Base-by-base conservation (phyloP, 2,329 filamentous ascomycete species). In the Talaromyces sp. region DNA sequence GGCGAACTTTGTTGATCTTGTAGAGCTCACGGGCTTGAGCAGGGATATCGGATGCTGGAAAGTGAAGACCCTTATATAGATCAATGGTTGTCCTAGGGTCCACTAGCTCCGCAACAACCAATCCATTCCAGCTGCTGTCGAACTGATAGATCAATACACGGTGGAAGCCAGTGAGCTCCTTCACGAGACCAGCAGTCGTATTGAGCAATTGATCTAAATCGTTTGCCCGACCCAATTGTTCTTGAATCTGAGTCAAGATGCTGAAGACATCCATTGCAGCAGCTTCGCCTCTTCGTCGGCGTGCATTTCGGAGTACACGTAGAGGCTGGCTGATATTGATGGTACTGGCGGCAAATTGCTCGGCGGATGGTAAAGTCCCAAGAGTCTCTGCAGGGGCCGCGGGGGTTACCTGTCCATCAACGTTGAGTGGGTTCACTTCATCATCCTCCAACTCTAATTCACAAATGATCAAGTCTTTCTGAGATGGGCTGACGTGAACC, bases 141-240 rank as follows among this genome's bases (percentile, higher is more conserved):
- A 96, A 96, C 69, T 96, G 90, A 65, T 96, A 96, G 2, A 96
- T 82, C 89, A 96, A 92, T 43, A 96, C 90, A 11, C 91, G 88
- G 66, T 96, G 91, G 59, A 96, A 96, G 0, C 91, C 91, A 0
- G 91, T 95, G 44, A 96, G 70, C 65, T 96, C 91, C 66, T 95
- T 96, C 30, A 96, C 84, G 7, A 96, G 88, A 0, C 91, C 91
- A 0, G 93, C 88, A 3, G 94, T 73, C 5, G 92, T 86, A 63
- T 94, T 93, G 33, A 96, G 76, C 54, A 96, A 90, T 1, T 71
- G 79, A 1, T 91, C 86, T 1, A 96, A 75, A 54, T 82, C 86
- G 0, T 85, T 79, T 1, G 91, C 89, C 20, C 65, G 60, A 2
- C 53, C 57, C 6, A 96, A 77, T 69, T 96, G 91, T 63, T 96